phyloP scores from a whole-genome alignment of 148 eudicot genomes.

The Cornus kousa region DNA sequence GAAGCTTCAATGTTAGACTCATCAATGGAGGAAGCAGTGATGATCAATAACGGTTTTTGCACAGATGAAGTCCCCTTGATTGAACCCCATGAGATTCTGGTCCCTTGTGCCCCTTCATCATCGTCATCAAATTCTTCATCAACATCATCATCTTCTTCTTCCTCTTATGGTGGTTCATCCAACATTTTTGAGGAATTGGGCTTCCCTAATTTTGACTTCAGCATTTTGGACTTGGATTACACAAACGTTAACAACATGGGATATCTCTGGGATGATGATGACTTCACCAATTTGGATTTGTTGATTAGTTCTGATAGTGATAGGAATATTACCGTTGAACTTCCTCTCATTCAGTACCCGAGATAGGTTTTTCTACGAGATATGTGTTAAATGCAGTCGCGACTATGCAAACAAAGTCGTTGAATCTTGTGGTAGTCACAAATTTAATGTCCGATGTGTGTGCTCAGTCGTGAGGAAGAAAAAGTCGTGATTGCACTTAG shows the following conservation, averaged over 20 bases:
- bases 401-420: no score
- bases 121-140: constrained; percentile 24
- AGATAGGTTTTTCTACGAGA: background rate
- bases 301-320: constrained; percentile 18
- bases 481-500: no score
- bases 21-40: constrained; percentile 8
- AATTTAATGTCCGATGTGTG: no score
- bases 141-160: constrained; percentile 20
- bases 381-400: no score
- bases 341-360: background rate
- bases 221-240: constrained; percentile 17
- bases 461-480: no score
- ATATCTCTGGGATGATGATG: constrained; percentile 32
- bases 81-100: constrained; percentile 44
- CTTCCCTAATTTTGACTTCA: constrained; percentile 24
- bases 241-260: constrained; percentile 16
- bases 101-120: constrained; percentile 13
- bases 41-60: constrained; percentile 36
- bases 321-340: background rate
- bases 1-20: background rate
- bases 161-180: constrained; percentile 7
- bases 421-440: no score
- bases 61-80: constrained; percentile 55
- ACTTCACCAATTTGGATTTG: background rate
- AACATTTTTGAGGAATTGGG: constrained; percentile 27